Evolutionary conservation across 257 asterid genomes (phyloP).

Genomic region (Gentiana straminea): DNA sequence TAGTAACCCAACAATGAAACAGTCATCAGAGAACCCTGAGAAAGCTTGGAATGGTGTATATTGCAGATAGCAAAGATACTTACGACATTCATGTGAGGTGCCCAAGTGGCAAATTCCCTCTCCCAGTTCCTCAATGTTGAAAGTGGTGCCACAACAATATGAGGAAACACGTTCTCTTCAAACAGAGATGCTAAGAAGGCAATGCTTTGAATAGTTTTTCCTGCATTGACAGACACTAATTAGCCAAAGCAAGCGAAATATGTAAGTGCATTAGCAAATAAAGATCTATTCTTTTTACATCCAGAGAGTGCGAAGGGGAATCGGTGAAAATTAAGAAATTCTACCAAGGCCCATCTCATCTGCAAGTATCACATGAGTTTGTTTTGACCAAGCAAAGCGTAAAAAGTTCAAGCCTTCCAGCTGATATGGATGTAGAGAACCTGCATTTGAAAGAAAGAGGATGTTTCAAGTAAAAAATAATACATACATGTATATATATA

Average conservation of each 20-base stretch:
- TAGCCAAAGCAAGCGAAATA: constrained; percentile 4
- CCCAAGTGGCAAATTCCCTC: constrained; percentile 99
- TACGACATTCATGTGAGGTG: constrained; percentile 98
- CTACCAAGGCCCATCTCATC: constrained; percentile 99
- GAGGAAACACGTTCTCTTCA: constrained; percentile 70
- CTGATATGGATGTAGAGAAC: constrained; percentile 97
- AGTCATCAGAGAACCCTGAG: background rate
- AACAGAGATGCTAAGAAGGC: constrained; percentile 93
- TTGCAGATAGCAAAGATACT: constrained; percentile 24
- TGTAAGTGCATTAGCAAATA: background rate
- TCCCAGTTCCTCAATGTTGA: constrained; percentile 99
- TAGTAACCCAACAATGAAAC: background rate
- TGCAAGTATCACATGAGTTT: constrained; percentile 96
- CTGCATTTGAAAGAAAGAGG: constrained; percentile 24
- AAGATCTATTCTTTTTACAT: background rate
- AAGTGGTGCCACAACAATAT: constrained; percentile 95
- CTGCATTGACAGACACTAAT: constrained; percentile 34
- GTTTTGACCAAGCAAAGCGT: constrained; percentile 96
- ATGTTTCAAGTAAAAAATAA: background rate
- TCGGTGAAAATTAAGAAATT: constrained; percentile 17
- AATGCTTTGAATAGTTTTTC: constrained; percentile 97
- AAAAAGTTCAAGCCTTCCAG: constrained; percentile 98
- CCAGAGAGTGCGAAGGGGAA: constrained; percentile 1
- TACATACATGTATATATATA: no score
- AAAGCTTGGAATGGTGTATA: no score